Percentiles rank a stretch among this genome's conserved stretches.
These are phyloP conservation scores for Lolium rigidum DNA, from an alignment of 176 grass and related monocot genomes.

Conservation along the genomic window DNA sequence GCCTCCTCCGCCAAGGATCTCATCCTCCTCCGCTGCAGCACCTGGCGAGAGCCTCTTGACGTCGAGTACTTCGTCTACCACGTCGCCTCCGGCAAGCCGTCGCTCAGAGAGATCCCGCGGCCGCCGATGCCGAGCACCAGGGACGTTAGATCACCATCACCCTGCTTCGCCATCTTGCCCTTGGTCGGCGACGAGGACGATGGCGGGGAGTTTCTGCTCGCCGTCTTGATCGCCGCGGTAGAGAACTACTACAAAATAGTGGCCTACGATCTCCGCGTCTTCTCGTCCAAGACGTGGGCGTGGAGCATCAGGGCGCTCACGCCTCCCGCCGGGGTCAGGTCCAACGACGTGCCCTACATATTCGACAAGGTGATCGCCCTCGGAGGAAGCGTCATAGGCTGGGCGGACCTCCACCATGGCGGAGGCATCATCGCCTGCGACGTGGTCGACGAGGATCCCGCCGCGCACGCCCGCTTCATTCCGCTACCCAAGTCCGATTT, in stretches of 20 bases:
- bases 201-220: background rate
- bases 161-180: background rate
- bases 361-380: background rate
- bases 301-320: background rate
- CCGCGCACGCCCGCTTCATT: background rate
- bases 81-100: background rate
- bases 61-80: background rate
- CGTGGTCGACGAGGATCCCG: background rate
- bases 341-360: background rate
- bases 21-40: background rate
- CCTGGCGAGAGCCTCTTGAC: background rate
- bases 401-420: background rate
- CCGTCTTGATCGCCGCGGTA: background rate
- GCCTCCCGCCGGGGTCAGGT: background rate
- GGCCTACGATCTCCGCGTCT: background rate
- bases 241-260: background rate
- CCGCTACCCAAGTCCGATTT: background rate
- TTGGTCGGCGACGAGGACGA: background rate
- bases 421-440: background rate
- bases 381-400: background rate
- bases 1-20: slow-evolving; percentile 11
- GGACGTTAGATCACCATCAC: no score
- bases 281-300: slow-evolving; percentile 10
- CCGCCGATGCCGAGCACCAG: no score
- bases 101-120: background rate